Evolutionary conservation across 768 basidiomycete species (phyloP).

Genomic region (Pisolithus microcarpus): DNA sequence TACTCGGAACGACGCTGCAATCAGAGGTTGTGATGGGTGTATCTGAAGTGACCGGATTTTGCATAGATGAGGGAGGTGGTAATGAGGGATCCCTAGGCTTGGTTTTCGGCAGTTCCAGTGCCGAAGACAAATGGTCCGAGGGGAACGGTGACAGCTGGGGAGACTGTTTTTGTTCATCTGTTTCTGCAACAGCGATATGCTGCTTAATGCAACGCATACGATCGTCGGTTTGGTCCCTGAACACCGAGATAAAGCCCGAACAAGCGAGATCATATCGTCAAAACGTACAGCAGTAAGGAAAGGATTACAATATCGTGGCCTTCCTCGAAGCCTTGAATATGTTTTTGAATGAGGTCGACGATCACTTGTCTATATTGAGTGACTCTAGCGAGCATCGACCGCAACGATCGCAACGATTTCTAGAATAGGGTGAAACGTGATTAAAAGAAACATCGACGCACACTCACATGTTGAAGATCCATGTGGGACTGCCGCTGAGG

Average conservation of each 20-base stretch:
- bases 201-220: conserved; percentile 35
- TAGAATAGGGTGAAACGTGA: conserved; percentile 4
- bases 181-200: conserved; percentile 20
- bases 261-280: background rate
- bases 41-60: background rate
- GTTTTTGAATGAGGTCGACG: conserved; percentile 19
- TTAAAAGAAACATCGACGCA: background rate
- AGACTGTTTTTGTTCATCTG: conserved; percentile 1
- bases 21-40: background rate
- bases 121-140: too few relatives aligned
- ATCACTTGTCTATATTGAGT: conserved; percentile 11
- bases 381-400: conserved; percentile 17
- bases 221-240: conserved; percentile 29
- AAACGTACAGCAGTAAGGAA: conserved; percentile 35
- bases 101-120: too few relatives aligned
- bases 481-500: conserved; percentile 1
- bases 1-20: background rate
- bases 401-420: conserved; percentile 25
- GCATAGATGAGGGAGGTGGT: background rate
- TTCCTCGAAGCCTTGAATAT: conserved; percentile 14
- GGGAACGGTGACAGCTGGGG: too few relatives aligned
- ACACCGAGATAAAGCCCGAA: background rate
- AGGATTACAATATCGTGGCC: conserved; percentile 33
- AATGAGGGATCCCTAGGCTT: background rate
- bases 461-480: background rate